Conservation (phyloP, 1,284 basidiomycete genomes). For the Puccinia triticina region DNA sequence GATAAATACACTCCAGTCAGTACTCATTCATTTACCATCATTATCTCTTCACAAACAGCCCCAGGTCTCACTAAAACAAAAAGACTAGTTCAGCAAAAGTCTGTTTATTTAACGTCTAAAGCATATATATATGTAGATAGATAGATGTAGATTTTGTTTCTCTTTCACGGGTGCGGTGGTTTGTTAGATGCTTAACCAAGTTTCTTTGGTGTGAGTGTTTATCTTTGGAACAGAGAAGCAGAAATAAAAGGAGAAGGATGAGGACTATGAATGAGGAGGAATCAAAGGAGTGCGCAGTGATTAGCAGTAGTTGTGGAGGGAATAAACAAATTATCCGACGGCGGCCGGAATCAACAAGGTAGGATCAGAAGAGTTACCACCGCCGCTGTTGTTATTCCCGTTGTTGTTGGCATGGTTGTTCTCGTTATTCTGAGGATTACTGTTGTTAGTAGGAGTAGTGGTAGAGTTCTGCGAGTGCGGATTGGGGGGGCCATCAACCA, state of each 20-base stretch:
- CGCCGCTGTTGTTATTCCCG: background rate
- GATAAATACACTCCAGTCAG: no score
- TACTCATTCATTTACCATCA: no score
- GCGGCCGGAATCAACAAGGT: constrained; percentile 23
- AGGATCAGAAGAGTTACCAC: background rate
- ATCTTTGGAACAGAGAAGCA: background rate
- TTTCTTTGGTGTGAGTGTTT: background rate
- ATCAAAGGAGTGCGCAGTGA: no score
- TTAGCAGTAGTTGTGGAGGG: background rate
- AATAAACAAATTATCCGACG: background rate
- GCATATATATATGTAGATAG: background rate
- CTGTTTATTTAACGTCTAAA: background rate
- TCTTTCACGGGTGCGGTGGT: background rate
- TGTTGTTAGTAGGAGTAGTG: background rate
- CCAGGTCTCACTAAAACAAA: no score
- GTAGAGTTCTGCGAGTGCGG: background rate
- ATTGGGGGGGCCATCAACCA: background rate
- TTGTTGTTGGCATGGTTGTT: background rate
- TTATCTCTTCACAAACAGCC: no score
- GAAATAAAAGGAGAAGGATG: background rate
- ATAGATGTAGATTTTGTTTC: background rate
- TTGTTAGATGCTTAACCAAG: background rate
- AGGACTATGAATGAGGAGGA: background rate
- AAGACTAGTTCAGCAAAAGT: no score
- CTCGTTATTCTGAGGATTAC: background rate